Base-by-base conservation (phyloP, 768 basidiomycete genomes). In the Lepiota brunneoincarnata region DNA sequence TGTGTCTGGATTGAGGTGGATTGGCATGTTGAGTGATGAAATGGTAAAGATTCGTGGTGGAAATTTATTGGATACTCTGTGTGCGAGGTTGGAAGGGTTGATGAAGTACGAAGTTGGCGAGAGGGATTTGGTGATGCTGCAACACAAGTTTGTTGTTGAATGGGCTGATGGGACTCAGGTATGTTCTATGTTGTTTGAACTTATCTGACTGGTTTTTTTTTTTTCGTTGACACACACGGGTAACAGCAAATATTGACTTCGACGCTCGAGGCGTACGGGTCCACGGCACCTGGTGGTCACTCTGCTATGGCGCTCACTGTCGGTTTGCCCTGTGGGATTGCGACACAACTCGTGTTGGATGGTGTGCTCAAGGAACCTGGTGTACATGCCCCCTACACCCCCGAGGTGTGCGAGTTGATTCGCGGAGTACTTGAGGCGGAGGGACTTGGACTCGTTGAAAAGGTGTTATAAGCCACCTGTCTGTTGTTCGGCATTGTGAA, bases 91-190 rank as follows among this genome's bases (percentile, higher is more conserved):
- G 45, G 95, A 99, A 77, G 82, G 77, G 56, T 80, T 96, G 67
- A 97, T 98, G 91, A 82, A 86, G 70, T 98, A 96, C 72, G 89
- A 86, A 58, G 72, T 77, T 43, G 92, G 91, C 58, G 94, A 98
- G 72, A 87, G 92, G 10, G 96, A 99, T 70, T 82, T 98, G 57
- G 91, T 99, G 56, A 92, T 98, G 86, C 84, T 99, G 50, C 96
- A 98, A 73, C 96, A 99, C 82, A 96, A 95, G 76, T 98, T 99
- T 67, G 73, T 92, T 61, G 86, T 98, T 35, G 86, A 94, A 67
- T 90, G 89, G 82, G 77, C 81, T 31, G 92, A 98, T 64, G 94
- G 96, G 43, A 79, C 72, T 44, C 74, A 80, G 72, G 87, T 86
- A 56, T 48, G 42, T 14, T 18, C 52, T 20, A 50, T 14, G 31